Evolutionary conservation across 2,329 filamentous ascomycete species (phyloP).

Genomic region (Aspergillus thermomutatus): DNA sequence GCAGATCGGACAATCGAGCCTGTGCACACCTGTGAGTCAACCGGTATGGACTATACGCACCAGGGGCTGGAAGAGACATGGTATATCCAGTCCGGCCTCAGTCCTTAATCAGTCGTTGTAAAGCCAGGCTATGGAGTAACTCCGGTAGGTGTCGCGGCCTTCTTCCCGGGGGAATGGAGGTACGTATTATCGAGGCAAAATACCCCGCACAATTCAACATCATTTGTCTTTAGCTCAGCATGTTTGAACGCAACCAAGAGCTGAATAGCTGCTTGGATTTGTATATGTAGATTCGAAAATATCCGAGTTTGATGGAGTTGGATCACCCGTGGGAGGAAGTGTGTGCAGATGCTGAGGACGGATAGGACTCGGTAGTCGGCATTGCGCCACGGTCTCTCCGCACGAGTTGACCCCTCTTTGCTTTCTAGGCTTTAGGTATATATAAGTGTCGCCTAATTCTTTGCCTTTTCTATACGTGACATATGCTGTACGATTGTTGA

Average conservation of each 20-base stretch:
- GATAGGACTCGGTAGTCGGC: not conserved
- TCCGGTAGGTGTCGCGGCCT: not conserved
- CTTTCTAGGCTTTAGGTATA: not conserved
- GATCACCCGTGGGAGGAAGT: not conserved
- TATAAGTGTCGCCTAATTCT: not conserved
- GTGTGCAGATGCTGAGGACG: not conserved
- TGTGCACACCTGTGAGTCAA: too few species aligned
- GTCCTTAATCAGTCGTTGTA: not conserved
- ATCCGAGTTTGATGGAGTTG: not conserved
- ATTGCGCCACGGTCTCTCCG: not conserved
- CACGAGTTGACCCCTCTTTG: not conserved
- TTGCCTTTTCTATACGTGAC: not conserved
- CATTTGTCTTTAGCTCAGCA: not conserved
- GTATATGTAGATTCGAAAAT: not conserved
- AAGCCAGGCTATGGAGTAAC: not conserved
- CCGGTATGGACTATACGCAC: too few species aligned
- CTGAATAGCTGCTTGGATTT: not conserved
- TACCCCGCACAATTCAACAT: too few species aligned
- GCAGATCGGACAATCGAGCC: too few species aligned
- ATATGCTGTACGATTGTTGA: not conserved
- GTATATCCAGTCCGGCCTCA: not conserved
- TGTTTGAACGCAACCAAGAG: not conserved
- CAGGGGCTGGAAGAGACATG: too few species aligned
- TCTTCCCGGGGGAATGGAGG: not conserved
- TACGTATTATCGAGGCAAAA: too few species aligned